These are phyloP conservation scores for Mucor velutinosus DNA, from an alignment of 371 early-diverging fungal genomes.

Conservation along the genomic window DNA sequence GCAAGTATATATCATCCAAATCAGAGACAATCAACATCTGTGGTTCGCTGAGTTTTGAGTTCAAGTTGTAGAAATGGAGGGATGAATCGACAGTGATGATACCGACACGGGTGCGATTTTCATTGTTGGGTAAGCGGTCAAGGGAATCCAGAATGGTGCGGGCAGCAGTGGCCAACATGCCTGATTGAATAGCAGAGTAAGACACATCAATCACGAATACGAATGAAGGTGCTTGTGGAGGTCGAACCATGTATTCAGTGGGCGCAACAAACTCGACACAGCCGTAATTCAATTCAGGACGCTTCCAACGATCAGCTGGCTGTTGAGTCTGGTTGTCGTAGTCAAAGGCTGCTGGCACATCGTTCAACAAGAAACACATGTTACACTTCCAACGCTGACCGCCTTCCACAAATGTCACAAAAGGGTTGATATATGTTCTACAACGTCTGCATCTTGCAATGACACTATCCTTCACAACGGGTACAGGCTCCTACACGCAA, in stretches of 20 bases:
- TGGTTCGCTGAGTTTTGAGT: constrained; percentile 76
- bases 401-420: constrained; percentile 78
- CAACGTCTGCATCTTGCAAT: constrained; percentile 86
- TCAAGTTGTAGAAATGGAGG: constrained; percentile 79
- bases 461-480: constrained; percentile 67
- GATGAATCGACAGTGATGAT: constrained; percentile 78
- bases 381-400: constrained; percentile 86
- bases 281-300: constrained; percentile 73
- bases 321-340: constrained; percentile 72
- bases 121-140: constrained; percentile 78
- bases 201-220: constrained; percentile 87
- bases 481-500: constrained; percentile 38
- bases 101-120: constrained; percentile 75
- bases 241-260: constrained; percentile 76
- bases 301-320: constrained; percentile 69
- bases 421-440: constrained; percentile 88
- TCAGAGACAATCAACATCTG: constrained; percentile 83
- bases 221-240: constrained; percentile 85
- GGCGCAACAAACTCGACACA: constrained; percentile 86
- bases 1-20: constrained; percentile 74
- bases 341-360: constrained; percentile 79
- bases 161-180: constrained; percentile 56
- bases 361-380: constrained; percentile 79
- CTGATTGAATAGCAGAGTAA: constrained; percentile 69
- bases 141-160: constrained; percentile 66